Evolutionary conservation across 106 monocot species (phyloP).

Genomic region (Dendrobium catenatum): DNA sequence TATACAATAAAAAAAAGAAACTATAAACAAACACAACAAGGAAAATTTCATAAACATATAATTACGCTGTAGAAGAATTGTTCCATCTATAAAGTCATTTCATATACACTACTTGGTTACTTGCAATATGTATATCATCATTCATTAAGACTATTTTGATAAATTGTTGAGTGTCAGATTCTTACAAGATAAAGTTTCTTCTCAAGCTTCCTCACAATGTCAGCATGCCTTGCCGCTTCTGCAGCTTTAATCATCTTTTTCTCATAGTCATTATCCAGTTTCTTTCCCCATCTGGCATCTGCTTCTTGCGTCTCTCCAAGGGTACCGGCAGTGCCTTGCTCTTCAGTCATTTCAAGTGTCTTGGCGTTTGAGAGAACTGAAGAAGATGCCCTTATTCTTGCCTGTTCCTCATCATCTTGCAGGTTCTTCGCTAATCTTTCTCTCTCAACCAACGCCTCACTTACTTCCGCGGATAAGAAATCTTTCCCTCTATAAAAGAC

Average conservation of each 20-base stretch:
- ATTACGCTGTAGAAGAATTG: neutral
- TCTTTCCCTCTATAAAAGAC: constrained; percentile 95
- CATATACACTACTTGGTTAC: neutral
- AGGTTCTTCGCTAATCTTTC: constrained; percentile 68
- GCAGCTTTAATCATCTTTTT: constrained; percentile 66
- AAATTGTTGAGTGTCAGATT: neutral
- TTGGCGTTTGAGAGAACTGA: constrained; percentile 36
- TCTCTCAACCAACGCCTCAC: constrained; percentile 80
- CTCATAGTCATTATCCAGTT: constrained; percentile 48
- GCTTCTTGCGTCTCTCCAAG: constrained; percentile 85
- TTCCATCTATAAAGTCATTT: neutral
- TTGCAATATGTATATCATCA: neutral
- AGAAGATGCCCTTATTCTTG: constrained; percentile 58
- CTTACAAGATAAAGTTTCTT: constrained; percentile 75
- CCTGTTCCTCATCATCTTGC: constrained; percentile 94
- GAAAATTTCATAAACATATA: neutral
- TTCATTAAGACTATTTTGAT: neutral
- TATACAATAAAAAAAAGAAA: neutral
- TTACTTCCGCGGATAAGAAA: constrained; percentile 72
- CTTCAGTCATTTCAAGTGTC: constrained; percentile 29
- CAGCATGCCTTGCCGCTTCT: constrained; percentile 68
- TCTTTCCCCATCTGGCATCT: constrained; percentile 66
- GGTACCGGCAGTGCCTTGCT: constrained; percentile 54
- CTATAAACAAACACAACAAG: neutral
- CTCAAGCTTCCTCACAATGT: constrained; percentile 79